Conservation (phyloP, 768 basidiomycete species). For the Myochromella boudieri region DNA sequence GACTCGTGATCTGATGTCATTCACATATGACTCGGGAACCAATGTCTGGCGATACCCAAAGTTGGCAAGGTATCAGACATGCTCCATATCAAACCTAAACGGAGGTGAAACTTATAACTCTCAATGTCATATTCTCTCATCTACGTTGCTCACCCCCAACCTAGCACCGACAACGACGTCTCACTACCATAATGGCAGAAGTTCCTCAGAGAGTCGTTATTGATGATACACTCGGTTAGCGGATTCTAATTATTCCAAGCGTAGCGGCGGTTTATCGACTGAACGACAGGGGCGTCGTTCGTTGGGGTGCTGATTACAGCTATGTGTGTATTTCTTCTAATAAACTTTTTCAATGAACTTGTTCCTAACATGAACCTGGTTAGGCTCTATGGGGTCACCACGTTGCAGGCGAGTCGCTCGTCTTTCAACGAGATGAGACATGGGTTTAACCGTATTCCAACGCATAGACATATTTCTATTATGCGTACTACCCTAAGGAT, state of each 20-base stretch:
- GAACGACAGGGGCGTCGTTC: constrained; percentile 20
- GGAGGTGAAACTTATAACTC: too few species aligned
- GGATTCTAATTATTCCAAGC: background rate
- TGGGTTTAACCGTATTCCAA: too few species aligned
- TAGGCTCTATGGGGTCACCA: constrained; percentile 37
- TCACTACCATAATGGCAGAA: constrained; percentile 8
- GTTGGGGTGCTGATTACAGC: constrained; percentile 33
- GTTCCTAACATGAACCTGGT: background rate
- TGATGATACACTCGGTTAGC: constrained; percentile 23
- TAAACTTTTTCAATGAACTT: background rate
- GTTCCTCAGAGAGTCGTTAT: constrained; percentile 8
- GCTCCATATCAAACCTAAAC: too few species aligned
- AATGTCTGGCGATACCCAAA: too few species aligned
- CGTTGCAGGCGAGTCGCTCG: constrained; percentile 31
- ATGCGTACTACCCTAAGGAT: constrained; percentile 32
- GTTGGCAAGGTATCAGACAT: too few species aligned
- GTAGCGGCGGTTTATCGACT: background rate
- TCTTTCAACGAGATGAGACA: too few species aligned
- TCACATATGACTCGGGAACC: too few species aligned
- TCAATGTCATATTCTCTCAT: background rate
- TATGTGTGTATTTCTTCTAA: constrained; percentile 28
- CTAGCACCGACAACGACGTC: background rate
- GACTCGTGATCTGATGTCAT: too few species aligned
- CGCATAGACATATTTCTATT: constrained; percentile 39
- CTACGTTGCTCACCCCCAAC: background rate